phyloP scores from a whole-genome alignment of 2,329 filamentous ascomycete species.

The Cladophialophora exuberans region DNA sequence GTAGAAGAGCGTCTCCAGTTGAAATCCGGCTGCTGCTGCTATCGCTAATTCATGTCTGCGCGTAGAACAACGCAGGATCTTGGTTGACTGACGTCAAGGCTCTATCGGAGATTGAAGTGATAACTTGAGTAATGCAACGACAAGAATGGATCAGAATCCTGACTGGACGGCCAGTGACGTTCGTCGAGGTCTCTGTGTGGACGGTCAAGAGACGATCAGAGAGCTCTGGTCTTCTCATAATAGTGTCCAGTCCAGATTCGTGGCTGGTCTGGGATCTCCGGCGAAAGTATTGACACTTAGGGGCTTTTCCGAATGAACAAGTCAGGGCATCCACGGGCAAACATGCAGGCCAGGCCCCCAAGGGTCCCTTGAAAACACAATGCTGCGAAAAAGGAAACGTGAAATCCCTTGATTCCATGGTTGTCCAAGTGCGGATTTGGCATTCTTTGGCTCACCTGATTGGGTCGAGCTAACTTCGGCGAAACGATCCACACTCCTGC shows the following conservation, averaged over 20 bases:
- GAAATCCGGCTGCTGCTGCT: not conserved
- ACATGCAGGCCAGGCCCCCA: not conserved
- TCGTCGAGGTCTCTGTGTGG: not conserved
- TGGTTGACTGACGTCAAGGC: no score
- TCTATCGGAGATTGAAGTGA: no score
- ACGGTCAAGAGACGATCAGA: not conserved
- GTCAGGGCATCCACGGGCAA: constrained; percentile 1
- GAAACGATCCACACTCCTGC: constrained; percentile 7
- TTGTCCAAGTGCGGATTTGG: not conserved
- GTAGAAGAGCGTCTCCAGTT: not conserved
- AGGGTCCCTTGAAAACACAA: not conserved
- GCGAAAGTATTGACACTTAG: constrained; percentile 3
- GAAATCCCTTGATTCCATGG: no score
- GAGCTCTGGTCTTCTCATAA: not conserved
- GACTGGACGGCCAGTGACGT: no score
- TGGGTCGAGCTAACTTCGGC: constrained; percentile 11
- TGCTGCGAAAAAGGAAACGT: not conserved
- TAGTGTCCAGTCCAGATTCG: not conserved
- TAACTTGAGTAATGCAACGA: no score
- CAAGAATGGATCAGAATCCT: no score
- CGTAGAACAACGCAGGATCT: not conserved
- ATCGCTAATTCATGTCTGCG: not conserved
- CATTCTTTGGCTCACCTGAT: not conserved
- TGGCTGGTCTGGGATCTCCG: constrained; percentile 1
- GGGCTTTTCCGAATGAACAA: not conserved